A percentile compares a stretch with the other conserved stretches of the same genome.
Evolutionary conservation across 1,284 basidiomycete species (phyloP).

Genomic region (Leccinum pachyderme): DNA sequence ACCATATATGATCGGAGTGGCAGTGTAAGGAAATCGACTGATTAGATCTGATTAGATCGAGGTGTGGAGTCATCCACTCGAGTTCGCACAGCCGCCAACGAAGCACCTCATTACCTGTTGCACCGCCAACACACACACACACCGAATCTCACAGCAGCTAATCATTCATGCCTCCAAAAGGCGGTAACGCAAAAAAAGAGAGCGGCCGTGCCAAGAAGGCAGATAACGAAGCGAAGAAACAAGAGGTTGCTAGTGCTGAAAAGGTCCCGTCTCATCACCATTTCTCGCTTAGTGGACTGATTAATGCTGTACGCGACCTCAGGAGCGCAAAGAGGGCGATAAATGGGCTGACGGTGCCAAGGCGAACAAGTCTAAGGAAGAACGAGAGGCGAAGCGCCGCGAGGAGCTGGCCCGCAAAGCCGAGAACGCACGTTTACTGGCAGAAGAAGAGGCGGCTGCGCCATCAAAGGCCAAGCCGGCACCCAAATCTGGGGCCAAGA

Average conservation of each 20-base stretch:
- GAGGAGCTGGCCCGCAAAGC: constrained; percentile 75
- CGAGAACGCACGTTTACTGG: constrained; percentile 72
- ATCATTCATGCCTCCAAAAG: constrained; percentile 73
- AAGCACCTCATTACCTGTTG: background rate
- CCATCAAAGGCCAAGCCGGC: constrained; percentile 65
- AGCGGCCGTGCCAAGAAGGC: constrained; percentile 87
- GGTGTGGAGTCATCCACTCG: constrained; percentile 8
- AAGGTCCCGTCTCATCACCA: constrained; percentile 42
- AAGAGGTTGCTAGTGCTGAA: constrained; percentile 55
- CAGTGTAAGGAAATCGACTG: constrained; percentile 14
- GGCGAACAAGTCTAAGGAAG: constrained; percentile 63
- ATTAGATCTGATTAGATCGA: constrained; percentile 32
- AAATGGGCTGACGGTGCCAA: constrained; percentile 76
- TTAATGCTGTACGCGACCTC: constrained; percentile 8
- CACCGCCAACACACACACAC: constrained; percentile 4
- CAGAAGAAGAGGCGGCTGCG: constrained; percentile 78
- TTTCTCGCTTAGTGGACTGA: constrained; percentile 1
- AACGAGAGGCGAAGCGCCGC: constrained; percentile 73
- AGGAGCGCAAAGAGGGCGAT: constrained; percentile 78
- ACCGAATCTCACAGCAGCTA: constrained; percentile 4
- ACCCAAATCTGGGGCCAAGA: constrained; percentile 66
- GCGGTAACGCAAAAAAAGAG: constrained; percentile 89
- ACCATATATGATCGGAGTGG: constrained; percentile 20
- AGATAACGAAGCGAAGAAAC: constrained; percentile 85
- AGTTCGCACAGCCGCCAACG: constrained; percentile 6